These are phyloP conservation scores for Gossypium trilobum DNA, from an alignment of 441 rosid species.

Conservation along the genomic window DNA sequence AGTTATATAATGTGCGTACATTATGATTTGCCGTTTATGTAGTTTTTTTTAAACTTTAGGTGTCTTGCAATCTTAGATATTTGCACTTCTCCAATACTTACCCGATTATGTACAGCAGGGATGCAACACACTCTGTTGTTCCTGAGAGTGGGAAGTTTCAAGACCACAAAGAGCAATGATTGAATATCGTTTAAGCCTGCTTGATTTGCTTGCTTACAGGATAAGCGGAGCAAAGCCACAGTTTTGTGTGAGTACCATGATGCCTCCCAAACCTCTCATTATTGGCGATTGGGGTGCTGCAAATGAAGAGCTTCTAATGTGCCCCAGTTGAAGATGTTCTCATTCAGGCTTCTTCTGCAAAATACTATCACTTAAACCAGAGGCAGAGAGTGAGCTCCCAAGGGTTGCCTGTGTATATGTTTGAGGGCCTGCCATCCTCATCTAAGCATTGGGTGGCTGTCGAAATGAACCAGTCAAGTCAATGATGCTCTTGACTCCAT, in stretches of 20 bases:
- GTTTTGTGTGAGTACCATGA: neutral
- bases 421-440: constrained; percentile 36
- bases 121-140: constrained; percentile 16
- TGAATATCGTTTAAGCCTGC: neutral
- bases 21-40: constrained; percentile 14
- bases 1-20: constrained; percentile 13
- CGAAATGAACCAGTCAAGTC: constrained; percentile 28
- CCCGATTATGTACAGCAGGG: constrained; percentile 34
- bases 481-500: constrained; percentile 50
- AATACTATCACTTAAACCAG: too few relatives aligned
- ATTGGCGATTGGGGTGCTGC: neutral
- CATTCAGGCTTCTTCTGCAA: too few relatives aligned
- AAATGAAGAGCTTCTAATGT: too few relatives aligned
- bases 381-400: constrained; percentile 45
- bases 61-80: constrained; percentile 14
- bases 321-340: too few relatives aligned
- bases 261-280: too few relatives aligned
- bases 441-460: constrained; percentile 43
- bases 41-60: constrained; percentile 16
- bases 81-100: constrained; percentile 17
- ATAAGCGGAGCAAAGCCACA: neutral
- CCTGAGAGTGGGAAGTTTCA: too few relatives aligned
- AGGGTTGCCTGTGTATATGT: constrained; percentile 53
- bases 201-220: neutral
- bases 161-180: neutral